Conservation (phyloP, 768 basidiomycete genomes). For the Peribolospora kevripleyi region DNA sequence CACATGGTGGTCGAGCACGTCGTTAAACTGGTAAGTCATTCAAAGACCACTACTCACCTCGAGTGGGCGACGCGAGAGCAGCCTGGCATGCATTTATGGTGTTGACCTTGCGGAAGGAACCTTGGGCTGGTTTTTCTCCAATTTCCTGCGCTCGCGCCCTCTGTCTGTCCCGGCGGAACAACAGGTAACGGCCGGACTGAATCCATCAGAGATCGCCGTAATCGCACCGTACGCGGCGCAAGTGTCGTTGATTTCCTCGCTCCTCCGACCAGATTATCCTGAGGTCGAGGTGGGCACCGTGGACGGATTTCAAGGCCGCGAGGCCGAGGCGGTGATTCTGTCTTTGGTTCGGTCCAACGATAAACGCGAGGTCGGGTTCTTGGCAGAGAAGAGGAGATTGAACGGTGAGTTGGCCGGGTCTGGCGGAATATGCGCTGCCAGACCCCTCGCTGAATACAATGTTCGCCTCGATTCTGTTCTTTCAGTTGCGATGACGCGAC, state of each 20-base stretch:
- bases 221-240: slow-evolving; percentile 94
- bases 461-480: no score
- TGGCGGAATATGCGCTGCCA: no score
- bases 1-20: slow-evolving; percentile 63
- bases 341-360: slow-evolving; percentile 81
- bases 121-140: not conserved
- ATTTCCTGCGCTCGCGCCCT: not conserved
- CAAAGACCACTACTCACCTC: no score
- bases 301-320: slow-evolving; percentile 91
- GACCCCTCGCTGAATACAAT: no score
- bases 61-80: no score
- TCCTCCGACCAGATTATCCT: slow-evolving; percentile 36
- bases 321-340: slow-evolving; percentile 81
- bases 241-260: slow-evolving; percentile 53
- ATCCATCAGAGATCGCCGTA: slow-evolving; percentile 51
- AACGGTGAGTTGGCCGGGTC: not conserved
- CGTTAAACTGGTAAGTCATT: slow-evolving; percentile 38
- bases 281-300: slow-evolving; percentile 76
- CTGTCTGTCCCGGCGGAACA: not conserved
- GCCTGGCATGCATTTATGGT: not conserved
- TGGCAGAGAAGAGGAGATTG: slow-evolving; percentile 3
- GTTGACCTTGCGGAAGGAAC: no score
- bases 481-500: no score
- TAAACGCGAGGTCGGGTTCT: slow-evolving; percentile 71
- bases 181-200: slow-evolving; percentile 37